phyloP scores from a whole-genome alignment of 306 rosid species.

The Casuarina equisetifolia region DNA sequence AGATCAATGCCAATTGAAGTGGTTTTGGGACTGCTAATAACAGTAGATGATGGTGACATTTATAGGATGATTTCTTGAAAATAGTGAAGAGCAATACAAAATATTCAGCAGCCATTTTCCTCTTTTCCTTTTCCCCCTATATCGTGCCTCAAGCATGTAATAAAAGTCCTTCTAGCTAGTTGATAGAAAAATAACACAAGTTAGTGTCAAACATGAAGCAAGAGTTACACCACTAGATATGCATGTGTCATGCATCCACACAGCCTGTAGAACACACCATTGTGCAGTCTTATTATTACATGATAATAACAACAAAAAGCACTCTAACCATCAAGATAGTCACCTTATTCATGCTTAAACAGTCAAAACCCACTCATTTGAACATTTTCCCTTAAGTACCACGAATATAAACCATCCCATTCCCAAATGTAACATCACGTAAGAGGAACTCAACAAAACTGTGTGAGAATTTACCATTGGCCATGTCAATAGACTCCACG shows the following conservation, averaged over 20 bases:
- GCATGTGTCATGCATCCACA: neutral
- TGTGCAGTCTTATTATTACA: neutral
- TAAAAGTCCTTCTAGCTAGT: neutral
- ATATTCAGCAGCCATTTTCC: neutral
- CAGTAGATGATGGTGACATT: neutral
- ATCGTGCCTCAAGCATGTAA: neutral
- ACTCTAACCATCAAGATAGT: neutral
- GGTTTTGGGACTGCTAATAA: neutral
- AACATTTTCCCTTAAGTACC: neutral
- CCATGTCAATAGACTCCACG: constrained; percentile 94
- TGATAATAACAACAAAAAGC: neutral
- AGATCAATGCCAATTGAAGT: neutral
- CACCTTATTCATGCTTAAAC: neutral
- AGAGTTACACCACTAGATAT: neutral
- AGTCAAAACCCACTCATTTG: neutral
- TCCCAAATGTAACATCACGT: neutral
- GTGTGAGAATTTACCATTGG: constrained; percentile 63
- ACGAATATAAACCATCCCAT: neutral
- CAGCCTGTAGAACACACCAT: neutral
- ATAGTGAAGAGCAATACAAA: neutral
- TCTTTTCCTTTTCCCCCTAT: neutral
- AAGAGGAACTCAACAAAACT: constrained; percentile 7
- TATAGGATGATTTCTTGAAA: neutral
- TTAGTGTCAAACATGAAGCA: neutral
- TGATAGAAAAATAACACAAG: neutral